Conservation (phyloP, 1,284 basidiomycete species). For the Uromyces viciae-fabae region DNA sequence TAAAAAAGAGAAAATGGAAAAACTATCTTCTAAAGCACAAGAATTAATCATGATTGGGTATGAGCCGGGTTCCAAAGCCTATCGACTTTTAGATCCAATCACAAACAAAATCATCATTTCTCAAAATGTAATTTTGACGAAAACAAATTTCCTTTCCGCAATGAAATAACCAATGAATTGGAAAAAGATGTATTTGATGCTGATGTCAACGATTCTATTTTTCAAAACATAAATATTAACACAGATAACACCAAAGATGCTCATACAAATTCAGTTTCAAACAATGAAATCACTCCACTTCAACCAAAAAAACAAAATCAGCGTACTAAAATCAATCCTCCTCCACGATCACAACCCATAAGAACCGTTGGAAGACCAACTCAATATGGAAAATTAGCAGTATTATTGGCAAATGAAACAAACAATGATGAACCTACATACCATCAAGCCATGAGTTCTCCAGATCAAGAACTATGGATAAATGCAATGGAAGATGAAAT, state of each 20-base stretch:
- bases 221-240: too few species aligned
- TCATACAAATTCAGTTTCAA: too few species aligned
- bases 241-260: too few species aligned
- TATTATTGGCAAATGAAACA: not conserved
- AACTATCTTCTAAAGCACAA: not conserved
- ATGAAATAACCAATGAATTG: not conserved
- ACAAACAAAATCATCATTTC: slow-evolving; percentile 7
- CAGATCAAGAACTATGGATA: not conserved
- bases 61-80: not conserved
- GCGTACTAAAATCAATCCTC: too few species aligned
- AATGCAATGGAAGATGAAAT: not conserved
- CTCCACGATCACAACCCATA: too few species aligned
- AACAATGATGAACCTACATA: not conserved
- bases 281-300: too few species aligned
- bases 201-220: not conserved
- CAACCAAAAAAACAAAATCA: too few species aligned
- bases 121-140: not conserved
- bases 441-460: not conserved
- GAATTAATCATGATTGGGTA: not conserved
- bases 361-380: too few species aligned
- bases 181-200: not conserved
- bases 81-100: not conserved
- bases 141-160: not conserved
- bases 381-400: too few species aligned
- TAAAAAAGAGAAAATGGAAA: not conserved